Conservation (phyloP, 148 eudicot genomes). For the Drosera capensis region DNA sequence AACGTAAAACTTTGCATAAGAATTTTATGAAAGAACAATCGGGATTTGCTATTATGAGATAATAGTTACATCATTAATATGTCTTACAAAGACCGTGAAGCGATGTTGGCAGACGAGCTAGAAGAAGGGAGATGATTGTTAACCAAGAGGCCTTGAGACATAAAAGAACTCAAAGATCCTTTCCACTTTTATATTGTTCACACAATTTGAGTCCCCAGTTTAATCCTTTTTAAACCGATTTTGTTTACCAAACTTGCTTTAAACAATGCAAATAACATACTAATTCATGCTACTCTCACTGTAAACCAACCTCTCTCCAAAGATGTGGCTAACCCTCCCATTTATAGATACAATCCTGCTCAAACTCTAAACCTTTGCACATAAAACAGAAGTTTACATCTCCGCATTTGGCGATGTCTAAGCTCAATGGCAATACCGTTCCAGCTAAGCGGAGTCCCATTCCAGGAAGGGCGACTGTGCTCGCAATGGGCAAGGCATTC, state of each 20-base stretch:
- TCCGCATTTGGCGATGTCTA: conserved; percentile 27
- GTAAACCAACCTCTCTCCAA: conserved; percentile 38
- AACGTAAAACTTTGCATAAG: no score
- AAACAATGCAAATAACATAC: conserved; percentile 4
- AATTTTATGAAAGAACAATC: no score
- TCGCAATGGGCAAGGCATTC: conserved; percentile 69
- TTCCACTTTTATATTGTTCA: no score
- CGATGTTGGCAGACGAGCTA: no score
- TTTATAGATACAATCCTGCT: conserved; percentile 31
- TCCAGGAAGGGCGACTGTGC: conserved; percentile 63
- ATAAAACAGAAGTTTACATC: conserved; percentile 3
- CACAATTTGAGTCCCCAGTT: background rate
- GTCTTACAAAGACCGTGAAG: no score
- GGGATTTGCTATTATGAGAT: no score
- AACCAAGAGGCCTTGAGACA: no score
- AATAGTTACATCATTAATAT: no score
- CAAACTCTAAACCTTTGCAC: conserved; percentile 3
- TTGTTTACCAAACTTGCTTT: conserved; percentile 1
- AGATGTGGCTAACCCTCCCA: conserved; percentile 8
- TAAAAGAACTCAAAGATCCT: no score
- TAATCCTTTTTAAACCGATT: conserved; percentile 1
- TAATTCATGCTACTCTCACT: conserved; percentile 36
- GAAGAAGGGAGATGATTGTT: no score
- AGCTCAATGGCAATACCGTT: conserved; percentile 16
- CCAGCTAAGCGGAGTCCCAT: conserved; percentile 29